Conservation (phyloP, 2,329 filamentous ascomycete genomes). For the Fusarium beomiforme region DNA sequence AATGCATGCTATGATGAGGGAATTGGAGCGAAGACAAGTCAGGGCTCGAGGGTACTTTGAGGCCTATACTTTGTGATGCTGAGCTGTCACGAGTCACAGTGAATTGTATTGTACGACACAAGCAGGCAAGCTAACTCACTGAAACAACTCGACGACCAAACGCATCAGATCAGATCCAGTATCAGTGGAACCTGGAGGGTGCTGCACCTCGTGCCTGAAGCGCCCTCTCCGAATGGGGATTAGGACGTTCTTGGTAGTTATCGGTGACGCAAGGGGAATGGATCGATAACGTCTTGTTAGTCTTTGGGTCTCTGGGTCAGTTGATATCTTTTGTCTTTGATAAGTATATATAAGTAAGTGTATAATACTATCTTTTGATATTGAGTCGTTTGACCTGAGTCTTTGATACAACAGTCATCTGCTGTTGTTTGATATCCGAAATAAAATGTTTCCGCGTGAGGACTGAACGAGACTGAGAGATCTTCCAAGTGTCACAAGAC, state of each 20-base stretch:
- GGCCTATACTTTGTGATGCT: not conserved
- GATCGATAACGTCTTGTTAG: slow-evolving; percentile 18
- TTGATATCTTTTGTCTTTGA: slow-evolving; percentile 18
- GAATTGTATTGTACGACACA: slow-evolving; percentile 9
- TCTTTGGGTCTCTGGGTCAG: slow-evolving; percentile 16
- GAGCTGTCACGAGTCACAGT: slow-evolving; percentile 30
- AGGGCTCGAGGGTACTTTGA: slow-evolving; percentile 10
- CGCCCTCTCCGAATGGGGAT: slow-evolving; percentile 26
- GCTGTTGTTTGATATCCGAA: slow-evolving; percentile 1
- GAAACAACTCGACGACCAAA: slow-evolving; percentile 18
- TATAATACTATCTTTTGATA: not conserved
- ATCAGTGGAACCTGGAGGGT: slow-evolving; percentile 20
- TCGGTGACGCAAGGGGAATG: slow-evolving; percentile 31
- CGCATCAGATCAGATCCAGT: slow-evolving; percentile 1
- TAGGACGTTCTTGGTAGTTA: slow-evolving; percentile 19
- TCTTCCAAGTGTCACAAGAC: slow-evolving; percentile 28
- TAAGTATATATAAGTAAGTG: not conserved
- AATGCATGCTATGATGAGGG: not conserved
- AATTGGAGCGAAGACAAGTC: not conserved
- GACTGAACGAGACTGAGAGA: not conserved
- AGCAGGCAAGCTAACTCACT: slow-evolving; percentile 1
- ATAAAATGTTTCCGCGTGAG: slow-evolving; percentile 13
- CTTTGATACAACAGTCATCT: slow-evolving; percentile 21
- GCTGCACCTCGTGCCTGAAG: slow-evolving; percentile 18
- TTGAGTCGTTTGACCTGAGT: slow-evolving; percentile 24